A percentile compares a stretch with the other conserved stretches of the same genome.
Conservation (phyloP, 2,329 filamentous ascomycete genomes). For the Claviceps fusiformis region DNA sequence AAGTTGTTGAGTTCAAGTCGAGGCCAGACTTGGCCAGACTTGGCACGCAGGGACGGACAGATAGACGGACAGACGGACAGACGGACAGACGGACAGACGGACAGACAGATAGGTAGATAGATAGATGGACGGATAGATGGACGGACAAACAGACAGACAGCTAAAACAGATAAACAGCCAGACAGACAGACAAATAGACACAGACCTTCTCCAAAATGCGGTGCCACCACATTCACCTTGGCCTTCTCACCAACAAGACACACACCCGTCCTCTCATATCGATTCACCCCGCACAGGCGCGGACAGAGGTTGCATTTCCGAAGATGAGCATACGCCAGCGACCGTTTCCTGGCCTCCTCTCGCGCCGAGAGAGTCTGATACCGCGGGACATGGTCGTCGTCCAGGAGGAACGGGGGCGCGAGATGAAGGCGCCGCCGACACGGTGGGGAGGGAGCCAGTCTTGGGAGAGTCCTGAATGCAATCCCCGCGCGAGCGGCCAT, state of each 20-base stretch:
- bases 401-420: conserved; percentile 54
- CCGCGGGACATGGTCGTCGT: conserved; percentile 59
- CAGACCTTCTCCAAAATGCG: conserved; percentile 64
- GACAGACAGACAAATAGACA: not conserved
- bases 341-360: conserved; percentile 61
- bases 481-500: not conserved
- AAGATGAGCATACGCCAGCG: conserved; percentile 60
- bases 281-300: conserved; percentile 62
- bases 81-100: not conserved
- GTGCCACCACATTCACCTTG: conserved; percentile 74
- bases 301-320: conserved; percentile 73
- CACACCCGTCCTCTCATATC: conserved; percentile 64
- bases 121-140: no score
- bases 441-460: not conserved
- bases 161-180: not conserved
- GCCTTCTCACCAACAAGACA: conserved; percentile 65
- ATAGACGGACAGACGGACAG: not conserved
- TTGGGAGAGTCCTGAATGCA: not conserved
- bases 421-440: conserved; percentile 30
- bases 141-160: not conserved
- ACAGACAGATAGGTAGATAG: not conserved
- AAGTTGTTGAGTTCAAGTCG: not conserved
- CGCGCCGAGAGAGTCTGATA: conserved; percentile 55
- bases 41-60: not conserved
- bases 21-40: no score